phyloP scores from a whole-genome alignment of 2,329 filamentous ascomycete species.

The Beauveria scarabaeidicola region DNA sequence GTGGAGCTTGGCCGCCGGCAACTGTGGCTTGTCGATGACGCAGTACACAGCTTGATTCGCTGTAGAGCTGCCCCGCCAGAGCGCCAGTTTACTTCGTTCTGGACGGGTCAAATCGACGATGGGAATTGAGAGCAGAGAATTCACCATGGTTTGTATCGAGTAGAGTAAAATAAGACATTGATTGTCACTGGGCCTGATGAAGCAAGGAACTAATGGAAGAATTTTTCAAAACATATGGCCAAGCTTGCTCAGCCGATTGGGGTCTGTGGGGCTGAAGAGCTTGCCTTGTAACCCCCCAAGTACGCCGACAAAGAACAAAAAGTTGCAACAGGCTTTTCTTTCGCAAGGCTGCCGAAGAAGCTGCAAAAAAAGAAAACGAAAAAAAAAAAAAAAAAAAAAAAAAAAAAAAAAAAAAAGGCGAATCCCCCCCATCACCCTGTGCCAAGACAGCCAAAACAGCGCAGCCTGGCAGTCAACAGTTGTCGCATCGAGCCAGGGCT shows the following conservation, averaged over 20 bases:
- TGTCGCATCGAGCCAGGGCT: neutral
- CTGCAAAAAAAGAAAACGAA: too few relatives aligned
- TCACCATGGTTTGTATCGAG: neutral
- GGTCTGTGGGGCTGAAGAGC: neutral
- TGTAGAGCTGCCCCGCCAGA: slow-evolving; percentile 3
- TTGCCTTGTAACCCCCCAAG: too few relatives aligned
- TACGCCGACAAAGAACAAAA: too few relatives aligned
- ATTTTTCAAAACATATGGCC: neutral
- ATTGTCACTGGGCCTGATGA: too few relatives aligned
- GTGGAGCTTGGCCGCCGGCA: slow-evolving; percentile 1
- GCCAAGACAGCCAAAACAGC: neutral
- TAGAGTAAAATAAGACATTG: too few relatives aligned
- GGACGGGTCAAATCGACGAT: neutral
- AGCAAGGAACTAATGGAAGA: too few relatives aligned
- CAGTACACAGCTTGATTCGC: slow-evolving; percentile 20
- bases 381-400: too few relatives aligned
- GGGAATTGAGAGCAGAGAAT: neutral
- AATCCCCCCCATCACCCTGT: too few relatives aligned
- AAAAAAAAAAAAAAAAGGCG: too few relatives aligned
- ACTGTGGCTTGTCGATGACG: slow-evolving; percentile 25
- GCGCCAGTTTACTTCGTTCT: neutral
- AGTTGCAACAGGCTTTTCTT: too few relatives aligned
- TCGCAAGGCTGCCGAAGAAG: too few relatives aligned
- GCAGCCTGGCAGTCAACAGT: neutral
- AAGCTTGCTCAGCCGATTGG: neutral